Conservation (phyloP, 345 rosid genomes). For the thale cress (Arabidopsis thaliana) region TAIR10.1 NC_003071.7:14587501-14588000, state of each 20-base stretch:
- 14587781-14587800: slow-evolving; percentile 15
- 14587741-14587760: slow-evolving; percentile 13
- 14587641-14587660: not conserved
- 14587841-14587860: slow-evolving; percentile 45
- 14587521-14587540: not conserved
- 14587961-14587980: slow-evolving; percentile 31
- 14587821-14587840: slow-evolving; percentile 42
- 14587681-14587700: not conserved
- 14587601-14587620: not conserved
- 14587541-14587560: not conserved
- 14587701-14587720: not conserved
- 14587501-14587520: not conserved
- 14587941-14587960: slow-evolving; percentile 32
- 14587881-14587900: slow-evolving; percentile 43
- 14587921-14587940: slow-evolving; percentile 4
- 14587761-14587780: not conserved
- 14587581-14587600: not conserved
- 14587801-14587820: slow-evolving; percentile 39
- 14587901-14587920: slow-evolving; percentile 20
- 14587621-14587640: not conserved
- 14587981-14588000: slow-evolving; percentile 18
- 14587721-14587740: not conserved
- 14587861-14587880: slow-evolving; percentile 39
- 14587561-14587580: not conserved
- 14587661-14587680: not conserved